Evolutionary conservation across 2,329 filamentous ascomycete species (phyloP).

Genomic region (Rugonectria rugulosa): DNA sequence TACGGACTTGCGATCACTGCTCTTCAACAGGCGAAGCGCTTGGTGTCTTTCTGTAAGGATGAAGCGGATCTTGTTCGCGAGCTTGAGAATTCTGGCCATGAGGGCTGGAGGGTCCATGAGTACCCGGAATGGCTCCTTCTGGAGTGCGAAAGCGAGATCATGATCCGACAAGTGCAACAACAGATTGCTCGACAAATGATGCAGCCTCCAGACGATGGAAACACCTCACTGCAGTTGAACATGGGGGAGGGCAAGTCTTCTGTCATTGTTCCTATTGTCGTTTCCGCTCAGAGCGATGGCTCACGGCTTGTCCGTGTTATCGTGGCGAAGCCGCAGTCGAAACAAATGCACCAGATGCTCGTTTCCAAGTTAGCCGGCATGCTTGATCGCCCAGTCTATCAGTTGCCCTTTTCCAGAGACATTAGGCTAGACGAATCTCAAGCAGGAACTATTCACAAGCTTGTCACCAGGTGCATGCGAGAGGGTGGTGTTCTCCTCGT

Average conservation of each 20-base stretch:
- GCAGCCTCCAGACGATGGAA: conserved; percentile 45
- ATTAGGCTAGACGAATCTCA: conserved; percentile 44
- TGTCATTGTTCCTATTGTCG: conserved; percentile 72
- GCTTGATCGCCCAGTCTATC: conserved; percentile 59
- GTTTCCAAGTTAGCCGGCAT: conserved; percentile 58
- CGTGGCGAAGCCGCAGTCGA: conserved; percentile 66
- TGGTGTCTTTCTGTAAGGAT: conserved; percentile 41
- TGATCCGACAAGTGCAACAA: conserved; percentile 67
- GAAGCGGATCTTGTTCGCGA: conserved; percentile 49
- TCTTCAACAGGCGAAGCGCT: conserved; percentile 52
- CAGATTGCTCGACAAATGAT: conserved; percentile 66
- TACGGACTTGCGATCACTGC: conserved; percentile 52
- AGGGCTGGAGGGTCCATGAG: conserved; percentile 59
- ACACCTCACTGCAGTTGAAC: conserved; percentile 70
- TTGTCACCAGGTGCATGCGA: conserved; percentile 56
- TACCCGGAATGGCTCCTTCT: conserved; percentile 69
- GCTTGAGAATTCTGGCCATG: conserved; percentile 59
- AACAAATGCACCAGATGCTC: conserved; percentile 60
- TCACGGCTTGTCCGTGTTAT: conserved; percentile 62
- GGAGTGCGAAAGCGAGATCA: conserved; percentile 68
- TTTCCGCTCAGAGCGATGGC: conserved; percentile 59
- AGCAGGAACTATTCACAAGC: conserved; percentile 44
- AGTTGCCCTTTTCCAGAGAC: conserved; percentile 66
- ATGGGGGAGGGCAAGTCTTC: conserved; percentile 78
- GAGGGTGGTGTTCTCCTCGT: conserved; percentile 64